A percentile compares a stretch with the other conserved stretches of the same genome.
Conservation (phyloP, 1,284 basidiomycete genomes). For the Ceratobasidium sp. region DNA sequence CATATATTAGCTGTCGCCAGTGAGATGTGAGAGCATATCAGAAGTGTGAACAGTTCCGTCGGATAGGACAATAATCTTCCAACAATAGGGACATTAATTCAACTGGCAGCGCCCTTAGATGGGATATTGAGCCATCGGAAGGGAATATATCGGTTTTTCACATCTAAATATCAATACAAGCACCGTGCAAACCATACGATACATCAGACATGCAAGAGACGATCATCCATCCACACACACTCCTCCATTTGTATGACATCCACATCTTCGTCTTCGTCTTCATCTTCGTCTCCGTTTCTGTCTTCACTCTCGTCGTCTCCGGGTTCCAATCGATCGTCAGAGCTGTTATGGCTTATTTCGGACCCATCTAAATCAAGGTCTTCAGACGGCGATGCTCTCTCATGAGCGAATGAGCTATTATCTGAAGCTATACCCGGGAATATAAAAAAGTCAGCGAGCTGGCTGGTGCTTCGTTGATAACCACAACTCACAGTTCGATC, state of each 20-base stretch:
- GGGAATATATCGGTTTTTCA: no score
- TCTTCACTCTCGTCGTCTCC: no score
- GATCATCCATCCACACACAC: no score
- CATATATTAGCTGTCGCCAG: not conserved
- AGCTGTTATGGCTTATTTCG: no score
- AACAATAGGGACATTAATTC: not conserved
- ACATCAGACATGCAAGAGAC: no score
- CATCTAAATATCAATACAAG: no score
- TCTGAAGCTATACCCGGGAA: not conserved
- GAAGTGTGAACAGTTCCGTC: not conserved
- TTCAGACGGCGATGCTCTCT: not conserved
- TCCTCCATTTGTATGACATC: no score
- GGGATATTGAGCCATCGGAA: no score
- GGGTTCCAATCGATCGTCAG: no score
- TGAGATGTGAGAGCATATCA: constrained; percentile 11
- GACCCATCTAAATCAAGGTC: not conserved
- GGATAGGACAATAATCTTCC: not conserved
- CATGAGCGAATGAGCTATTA: not conserved
- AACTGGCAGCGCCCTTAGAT: not conserved
- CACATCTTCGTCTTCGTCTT: not conserved
- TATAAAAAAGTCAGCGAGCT: not conserved
- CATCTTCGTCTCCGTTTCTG: not conserved
- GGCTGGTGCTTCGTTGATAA: not conserved
- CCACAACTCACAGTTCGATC: constrained; percentile 7
- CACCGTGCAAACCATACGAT: no score